phyloP scores from a whole-genome alignment of 108 stramenopile genomes.

The Discostella stelligeroides region DNA sequence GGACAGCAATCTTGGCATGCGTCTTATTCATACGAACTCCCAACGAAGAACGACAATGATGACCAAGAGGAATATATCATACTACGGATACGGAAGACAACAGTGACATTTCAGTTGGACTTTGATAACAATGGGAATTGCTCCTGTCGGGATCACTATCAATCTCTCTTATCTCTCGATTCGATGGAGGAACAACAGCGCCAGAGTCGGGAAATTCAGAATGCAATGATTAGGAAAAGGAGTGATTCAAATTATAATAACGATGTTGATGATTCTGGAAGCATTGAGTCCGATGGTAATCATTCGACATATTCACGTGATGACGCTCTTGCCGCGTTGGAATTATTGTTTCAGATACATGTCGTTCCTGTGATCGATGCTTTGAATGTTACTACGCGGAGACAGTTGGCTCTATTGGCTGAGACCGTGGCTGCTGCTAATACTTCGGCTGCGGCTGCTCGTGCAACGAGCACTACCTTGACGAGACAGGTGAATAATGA shows the following conservation, averaged over 20 bases:
- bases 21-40: slow-evolving; percentile 4
- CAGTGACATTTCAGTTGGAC: slow-evolving; percentile 14
- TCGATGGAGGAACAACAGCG: slow-evolving; percentile 5
- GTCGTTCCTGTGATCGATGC: slow-evolving; percentile 16
- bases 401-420: slow-evolving; percentile 8
- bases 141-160: slow-evolving; percentile 24
- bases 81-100: slow-evolving; percentile 10
- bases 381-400: slow-evolving; percentile 24
- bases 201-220: neutral
- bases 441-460: neutral
- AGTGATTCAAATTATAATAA: neutral
- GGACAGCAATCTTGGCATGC: slow-evolving; percentile 12
- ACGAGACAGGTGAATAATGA: neutral
- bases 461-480: neutral
- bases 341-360: slow-evolving; percentile 24
- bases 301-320: slow-evolving; percentile 2
- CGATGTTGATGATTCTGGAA: neutral
- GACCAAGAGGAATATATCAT: slow-evolving; percentile 9
- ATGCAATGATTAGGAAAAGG: neutral
- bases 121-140: slow-evolving; percentile 27
- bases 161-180: slow-evolving; percentile 1
- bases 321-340: slow-evolving; percentile 15
- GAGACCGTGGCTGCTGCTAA: neutral
- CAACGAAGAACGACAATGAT: neutral
- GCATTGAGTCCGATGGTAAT: neutral